Base-by-base conservation (phyloP, 169 alveolate species). In the Cryptosporidium baileyi region DNA sequence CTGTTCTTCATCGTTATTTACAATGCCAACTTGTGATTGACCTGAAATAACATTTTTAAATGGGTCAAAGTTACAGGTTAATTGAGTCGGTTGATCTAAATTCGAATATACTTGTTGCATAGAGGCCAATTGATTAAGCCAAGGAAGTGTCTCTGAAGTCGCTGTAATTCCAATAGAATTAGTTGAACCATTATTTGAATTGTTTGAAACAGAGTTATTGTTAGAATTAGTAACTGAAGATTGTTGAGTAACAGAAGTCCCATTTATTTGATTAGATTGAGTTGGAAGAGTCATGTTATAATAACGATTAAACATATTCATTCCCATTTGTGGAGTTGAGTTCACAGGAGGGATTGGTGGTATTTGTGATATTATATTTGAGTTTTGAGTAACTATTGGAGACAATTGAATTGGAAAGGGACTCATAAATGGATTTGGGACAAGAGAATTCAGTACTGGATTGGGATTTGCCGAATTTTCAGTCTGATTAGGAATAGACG, bases 301-400 rank as follows among this genome's bases (percentile, higher is more conserved):
- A 57, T 54, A 74, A 17, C 85, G 54, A 3, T 60, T 54, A 32
- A 74, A 57, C 67, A 74, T 32, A 57, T 74, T 57, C 85, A 74
- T 74, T 19, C 41, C 41, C 52, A 57, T 32, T 34, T 74, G 85
- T 3, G 65, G 36, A 38, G 60, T 28, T 28, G 85, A 60, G 19
- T 74, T 74, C 85, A 40, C 17, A 15, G 51, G n/a, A 7, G 65
- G 44, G 34, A 57, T 43, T 7, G 17, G 65, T 15, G 51, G 63
- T 36, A 54, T 32, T 47, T 74, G 85, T 17, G 26, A 19, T 26
- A 57, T 7, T 8, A 74, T n/a, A 38, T 54, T 34, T 15, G 85
- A 24, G n/a, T 43, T 57, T 57, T 74, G 85, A 57, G 11, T 57
- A n/a, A 57, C 5, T 15, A 51, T 40, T 19, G 51, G 85, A 22